A percentile compares a stretch with the other conserved stretches of the same genome.
phyloP scores from a whole-genome alignment of 1,284 basidiomycete species.

The Ustilago vetiveriae region DNA sequence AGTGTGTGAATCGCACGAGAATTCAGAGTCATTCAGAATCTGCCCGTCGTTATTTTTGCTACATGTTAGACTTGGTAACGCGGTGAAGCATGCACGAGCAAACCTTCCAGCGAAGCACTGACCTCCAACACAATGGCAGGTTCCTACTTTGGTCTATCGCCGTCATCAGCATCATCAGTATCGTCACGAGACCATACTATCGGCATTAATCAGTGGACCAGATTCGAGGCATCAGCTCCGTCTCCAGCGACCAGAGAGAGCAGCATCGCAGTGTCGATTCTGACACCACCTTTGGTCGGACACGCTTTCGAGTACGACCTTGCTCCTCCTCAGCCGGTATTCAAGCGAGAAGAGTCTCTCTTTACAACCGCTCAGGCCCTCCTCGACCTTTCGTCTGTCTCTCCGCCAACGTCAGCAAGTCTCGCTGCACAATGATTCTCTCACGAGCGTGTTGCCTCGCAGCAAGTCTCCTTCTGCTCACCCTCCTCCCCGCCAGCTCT shows the following conservation, averaged over 20 bases:
- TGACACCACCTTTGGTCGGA: no score
- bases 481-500: constrained; percentile 3
- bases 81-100: constrained; percentile 23
- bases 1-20: constrained; percentile 18
- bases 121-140: not conserved
- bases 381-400: no score
- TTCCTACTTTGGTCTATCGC: not conserved
- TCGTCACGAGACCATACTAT: no score
- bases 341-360: not conserved
- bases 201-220: no score
- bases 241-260: no score
- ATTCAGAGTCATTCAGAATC: no score
- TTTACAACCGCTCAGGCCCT: no score
- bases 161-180: not conserved
- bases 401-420: no score
- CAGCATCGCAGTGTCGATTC: no score
- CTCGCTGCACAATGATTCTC: constrained; percentile 1
- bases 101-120: constrained; percentile 37
- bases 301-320: not conserved
- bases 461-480: constrained; percentile 6
- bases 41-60: no score
- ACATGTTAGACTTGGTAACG: constrained; percentile 1
- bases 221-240: no score
- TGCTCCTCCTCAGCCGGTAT: constrained; percentile 1
- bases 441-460: not conserved